phyloP scores from a whole-genome alignment of 495 filamentous ascomycete species.

The Aspergillus homomorphus region DNA sequence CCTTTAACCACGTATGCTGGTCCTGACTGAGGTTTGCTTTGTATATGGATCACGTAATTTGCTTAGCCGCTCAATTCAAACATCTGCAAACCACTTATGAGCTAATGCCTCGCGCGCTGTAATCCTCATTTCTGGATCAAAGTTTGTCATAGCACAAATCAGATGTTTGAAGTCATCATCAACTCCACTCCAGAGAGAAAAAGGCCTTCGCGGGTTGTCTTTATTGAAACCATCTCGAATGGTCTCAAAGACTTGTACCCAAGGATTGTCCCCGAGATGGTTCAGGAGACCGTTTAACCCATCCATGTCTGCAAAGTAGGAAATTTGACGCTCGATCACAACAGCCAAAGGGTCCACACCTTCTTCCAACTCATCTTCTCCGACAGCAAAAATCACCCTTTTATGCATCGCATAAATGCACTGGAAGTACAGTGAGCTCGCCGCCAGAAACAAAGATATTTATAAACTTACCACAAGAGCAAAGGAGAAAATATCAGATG shows the following conservation, averaged over 20 bases:
- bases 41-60: too few species aligned
- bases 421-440: conserved; percentile 14
- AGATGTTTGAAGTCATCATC: conserved; percentile 33
- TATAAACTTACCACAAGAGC: conserved; percentile 37
- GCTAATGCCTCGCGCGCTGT: conserved; percentile 23
- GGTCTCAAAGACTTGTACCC: conserved; percentile 29
- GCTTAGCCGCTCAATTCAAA: too few species aligned
- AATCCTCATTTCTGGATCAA: conserved; percentile 25
- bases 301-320: conserved; percentile 47
- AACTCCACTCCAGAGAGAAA: conserved; percentile 29
- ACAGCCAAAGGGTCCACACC: conserved; percentile 48
- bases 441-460: neutral
- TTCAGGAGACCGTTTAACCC: conserved; percentile 33
- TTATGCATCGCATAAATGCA: conserved; percentile 31
- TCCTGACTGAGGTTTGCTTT: too few species aligned
- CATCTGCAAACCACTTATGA: conserved; percentile 31
- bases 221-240: conserved; percentile 36
- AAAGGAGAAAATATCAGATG: conserved; percentile 44
- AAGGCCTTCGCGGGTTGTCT: conserved; percentile 33
- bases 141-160: conserved; percentile 23
- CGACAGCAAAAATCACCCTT: conserved; percentile 27
- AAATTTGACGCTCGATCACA: conserved; percentile 44
- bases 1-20: too few species aligned
- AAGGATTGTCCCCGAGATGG: conserved; percentile 40
- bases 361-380: conserved; percentile 25